Evolutionary conservation across 2,329 filamentous ascomycete genomes (phyloP).

Genomic region (Monosporascus sp.): DNA sequence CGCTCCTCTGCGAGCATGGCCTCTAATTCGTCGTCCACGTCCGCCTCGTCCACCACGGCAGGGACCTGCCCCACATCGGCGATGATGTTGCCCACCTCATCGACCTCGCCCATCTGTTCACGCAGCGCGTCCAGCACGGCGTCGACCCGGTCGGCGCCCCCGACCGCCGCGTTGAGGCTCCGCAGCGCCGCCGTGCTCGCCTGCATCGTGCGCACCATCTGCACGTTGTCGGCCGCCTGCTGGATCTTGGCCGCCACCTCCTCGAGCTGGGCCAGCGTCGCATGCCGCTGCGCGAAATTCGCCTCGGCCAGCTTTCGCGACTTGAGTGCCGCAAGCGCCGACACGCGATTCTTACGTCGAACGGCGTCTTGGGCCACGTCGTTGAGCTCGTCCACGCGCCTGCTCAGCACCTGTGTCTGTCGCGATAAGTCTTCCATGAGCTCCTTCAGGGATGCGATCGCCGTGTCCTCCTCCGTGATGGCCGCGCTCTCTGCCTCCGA

Average conservation of each 20-base stretch:
- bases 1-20: slow-evolving; percentile 60
- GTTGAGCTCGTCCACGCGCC: slow-evolving; percentile 61
- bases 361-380: slow-evolving; percentile 66
- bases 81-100: slow-evolving; percentile 76
- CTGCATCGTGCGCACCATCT: slow-evolving; percentile 78
- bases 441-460: slow-evolving; percentile 78
- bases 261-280: slow-evolving; percentile 75
- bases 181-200: slow-evolving; percentile 68
- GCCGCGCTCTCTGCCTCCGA: slow-evolving; percentile 32
- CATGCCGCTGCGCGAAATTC: slow-evolving; percentile 65
- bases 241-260: slow-evolving; percentile 78
- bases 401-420: slow-evolving; percentile 62
- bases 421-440: slow-evolving; percentile 70
- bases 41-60: slow-evolving; percentile 64
- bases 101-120: slow-evolving; percentile 74
- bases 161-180: slow-evolving; percentile 69
- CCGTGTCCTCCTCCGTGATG: slow-evolving; percentile 73
- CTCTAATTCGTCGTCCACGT: slow-evolving; percentile 84
- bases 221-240: slow-evolving; percentile 78
- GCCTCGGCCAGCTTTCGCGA: slow-evolving; percentile 78
- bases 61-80: slow-evolving; percentile 51
- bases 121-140: slow-evolving; percentile 69
- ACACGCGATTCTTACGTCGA: slow-evolving; percentile 63
- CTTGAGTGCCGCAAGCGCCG: slow-evolving; percentile 72
- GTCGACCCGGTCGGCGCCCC: slow-evolving; percentile 71